Evolutionary conservation across 441 rosid species (phyloP).

Genomic region (Kokia cookei): DNA sequence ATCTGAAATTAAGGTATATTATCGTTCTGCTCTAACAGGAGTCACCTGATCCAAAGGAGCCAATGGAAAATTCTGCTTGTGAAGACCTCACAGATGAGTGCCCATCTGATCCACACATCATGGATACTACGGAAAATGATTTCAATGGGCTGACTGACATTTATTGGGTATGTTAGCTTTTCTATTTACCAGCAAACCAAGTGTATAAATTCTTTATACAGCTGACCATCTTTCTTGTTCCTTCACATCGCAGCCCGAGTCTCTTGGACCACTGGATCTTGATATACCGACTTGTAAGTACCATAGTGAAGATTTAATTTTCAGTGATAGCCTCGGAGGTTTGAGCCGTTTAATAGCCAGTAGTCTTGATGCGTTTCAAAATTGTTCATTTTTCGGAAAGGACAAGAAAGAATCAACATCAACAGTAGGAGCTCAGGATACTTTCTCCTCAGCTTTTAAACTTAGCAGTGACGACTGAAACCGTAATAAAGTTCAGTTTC

Average conservation of each 20-base stretch:
- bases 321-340: conserved; percentile 78
- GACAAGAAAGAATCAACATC: conserved; percentile 73
- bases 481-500: not conserved
- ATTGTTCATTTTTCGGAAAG: conserved; percentile 67
- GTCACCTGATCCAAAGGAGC: conserved; percentile 24
- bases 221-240: conserved; percentile 14
- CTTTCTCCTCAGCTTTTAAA: conserved; percentile 33
- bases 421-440: conserved; percentile 40
- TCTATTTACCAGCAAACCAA: not conserved
- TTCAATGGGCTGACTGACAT: conserved; percentile 60
- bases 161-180: conserved; percentile 59
- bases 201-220: not conserved
- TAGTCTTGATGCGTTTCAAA: conserved; percentile 92
- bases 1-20: conserved; percentile 8
- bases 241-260: conserved; percentile 64
- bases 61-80: conserved; percentile 25
- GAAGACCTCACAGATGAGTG: conserved; percentile 47
- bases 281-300: conserved; percentile 66
- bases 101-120: conserved; percentile 25
- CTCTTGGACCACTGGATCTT: conserved; percentile 77
- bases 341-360: conserved; percentile 83
- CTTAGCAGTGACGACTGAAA: conserved; percentile 33
- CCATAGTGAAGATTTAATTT: conserved; percentile 54
- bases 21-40: conserved; percentile 17
- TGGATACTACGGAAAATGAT: conserved; percentile 45